phyloP scores from a whole-genome alignment of 148 eudicot genomes.

The Chenopodium formosanum region DNA sequence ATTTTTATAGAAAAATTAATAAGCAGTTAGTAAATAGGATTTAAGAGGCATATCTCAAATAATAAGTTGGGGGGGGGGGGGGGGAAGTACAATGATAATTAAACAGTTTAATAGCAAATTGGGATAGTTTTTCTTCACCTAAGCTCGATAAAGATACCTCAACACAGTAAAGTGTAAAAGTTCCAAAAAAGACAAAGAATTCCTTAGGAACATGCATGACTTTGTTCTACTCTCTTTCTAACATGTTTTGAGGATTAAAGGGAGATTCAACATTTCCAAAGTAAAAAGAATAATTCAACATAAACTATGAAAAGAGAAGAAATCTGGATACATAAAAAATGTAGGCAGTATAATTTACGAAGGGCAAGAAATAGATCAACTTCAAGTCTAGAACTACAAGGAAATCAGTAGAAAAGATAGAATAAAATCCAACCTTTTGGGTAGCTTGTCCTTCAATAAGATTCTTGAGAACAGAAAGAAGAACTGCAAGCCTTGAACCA shows the following conservation, averaged over 20 bases:
- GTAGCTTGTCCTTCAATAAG: slow-evolving; percentile 68
- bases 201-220: not conserved
- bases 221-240: not conserved
- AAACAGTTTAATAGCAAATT: not conserved
- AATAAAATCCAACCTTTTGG: slow-evolving; percentile 61
- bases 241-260: not conserved
- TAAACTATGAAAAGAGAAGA: not conserved
- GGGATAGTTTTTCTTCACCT: not conserved
- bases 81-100: not conserved
- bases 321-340: not conserved
- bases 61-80: not conserved
- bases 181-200: not conserved
- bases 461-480: slow-evolving; percentile 79
- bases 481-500: slow-evolving; percentile 85
- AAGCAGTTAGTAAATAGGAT: not conserved
- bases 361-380: not conserved
- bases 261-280: not conserved
- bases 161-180: not conserved
- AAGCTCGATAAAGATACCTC: not conserved
- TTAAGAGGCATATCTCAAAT: not conserved
- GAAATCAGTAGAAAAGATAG: slow-evolving; percentile 4
- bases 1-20: slow-evolving; percentile 17
- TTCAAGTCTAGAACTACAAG: not conserved
- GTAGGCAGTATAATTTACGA: not conserved
- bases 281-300: not conserved